Evolutionary conservation across 208 protist species (phyloP), one percentile per base, ranked within the genome.

Genomic region (Wallacemonas sp.): DNA sequence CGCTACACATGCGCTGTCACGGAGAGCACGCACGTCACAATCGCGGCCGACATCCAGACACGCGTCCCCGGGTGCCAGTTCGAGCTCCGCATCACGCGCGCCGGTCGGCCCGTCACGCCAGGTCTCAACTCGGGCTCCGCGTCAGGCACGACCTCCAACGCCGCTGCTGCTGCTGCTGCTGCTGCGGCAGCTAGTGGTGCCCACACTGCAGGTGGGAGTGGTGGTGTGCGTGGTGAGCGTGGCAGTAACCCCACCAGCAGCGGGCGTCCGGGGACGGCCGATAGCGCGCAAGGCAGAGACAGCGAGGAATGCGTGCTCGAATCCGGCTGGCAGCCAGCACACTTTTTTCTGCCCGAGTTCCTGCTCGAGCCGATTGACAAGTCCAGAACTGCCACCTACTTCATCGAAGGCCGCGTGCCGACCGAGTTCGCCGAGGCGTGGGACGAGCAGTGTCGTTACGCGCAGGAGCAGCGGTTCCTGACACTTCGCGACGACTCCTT

Each of bases 331-430:
- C 57, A 63, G 6, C n/a, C 38, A 26, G 32, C 21, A 4, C 57
- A 63, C 38, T 1, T 63, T 14, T 63, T 63, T 48, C 14, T 63
- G 57, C 57, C 57, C 12, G 57, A 63, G n/a, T 46, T 63, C 14
- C 27, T 63, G 4, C 57, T 63, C 6, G 57, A 63, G 39, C 34
- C 41, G 12, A 8, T 24, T 2, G 71, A 72, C 34, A 61, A 52
- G 4, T 30, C 29, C 8, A 84, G 76, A 47, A 48, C 44, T 12
- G 58, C 71, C 12, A 62, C 36, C 0, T 94, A 84, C 64, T 38
- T 67, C n/a, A 74, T 94, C 33, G 88, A 94, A 58, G 84, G 78
- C 11, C 66, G 62, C 27, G 65, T 94, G 14, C 70, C 81, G 30
- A 68, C 73, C 39, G 72, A 70, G 33, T 68, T 65, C 17, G 80